Base-by-base conservation (phyloP, 2,329 filamentous ascomycete species). In the Chaetoscypha palmicola region DNA sequence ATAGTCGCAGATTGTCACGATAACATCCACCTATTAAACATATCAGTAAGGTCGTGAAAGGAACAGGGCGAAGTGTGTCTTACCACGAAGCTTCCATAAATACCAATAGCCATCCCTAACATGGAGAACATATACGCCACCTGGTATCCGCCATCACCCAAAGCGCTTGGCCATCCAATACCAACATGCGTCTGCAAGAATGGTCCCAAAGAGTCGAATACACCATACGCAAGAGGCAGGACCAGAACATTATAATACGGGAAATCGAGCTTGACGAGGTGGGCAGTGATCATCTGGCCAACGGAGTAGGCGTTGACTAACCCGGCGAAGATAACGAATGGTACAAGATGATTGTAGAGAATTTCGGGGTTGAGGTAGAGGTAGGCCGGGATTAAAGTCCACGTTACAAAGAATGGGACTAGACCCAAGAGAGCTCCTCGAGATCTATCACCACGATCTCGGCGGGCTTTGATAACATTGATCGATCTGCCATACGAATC, bases 1-100 rank as follows among this genome's bases (percentile, higher is more conserved):
- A 64, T 94, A 95, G 64, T 98, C 92, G 68, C 92, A 98, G 57
- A 98, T 97, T 22, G 88, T 94, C 47, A 92, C 88, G 54, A 98
- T 96, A 45, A 97, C 90, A 63, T 97, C 92, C 23, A 94, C 66
- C 71, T 73, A 45, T 21, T 16, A 12, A 16, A 7, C 20, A 22
- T 43, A 10, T 31, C 3, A 31, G 28, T 20, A 47, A 30, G 11
- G n/a, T 17, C 12, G 4, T 5, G 5, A 9, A 33, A 17, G 21
- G 12, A 20, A 4, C 11, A 9, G 21, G 2, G 23, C 3, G 38
- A n/a, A 8, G n/a, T 31, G 17, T 17, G 43, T 56, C 69, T 59
- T 61, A 73, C 86, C 45, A 97, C 88, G 64, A 98, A 98, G 64
- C 89, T 95, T 48, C 88, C 90, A 67, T 98, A 96, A n/a, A 97